A percentile compares a stretch with the other conserved stretches of the same genome.
phyloP scores from a whole-genome alignment of 495 filamentous ascomycete species.

The Achaetomiella virescens region DNA sequence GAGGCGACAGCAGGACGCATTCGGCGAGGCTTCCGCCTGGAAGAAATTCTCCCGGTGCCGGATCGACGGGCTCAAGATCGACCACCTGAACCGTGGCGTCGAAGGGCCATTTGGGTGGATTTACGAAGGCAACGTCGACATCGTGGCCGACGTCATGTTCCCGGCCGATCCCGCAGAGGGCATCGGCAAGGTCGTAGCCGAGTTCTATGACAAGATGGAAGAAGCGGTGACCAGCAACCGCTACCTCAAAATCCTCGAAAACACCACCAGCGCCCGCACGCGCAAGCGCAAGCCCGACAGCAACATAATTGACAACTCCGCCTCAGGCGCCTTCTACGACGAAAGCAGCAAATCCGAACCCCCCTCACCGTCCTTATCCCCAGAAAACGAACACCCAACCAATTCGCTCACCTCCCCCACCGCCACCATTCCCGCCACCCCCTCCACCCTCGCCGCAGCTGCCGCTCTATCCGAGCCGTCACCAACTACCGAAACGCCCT shows the following conservation, averaged over 20 bases:
- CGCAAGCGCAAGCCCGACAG: slow-evolving; percentile 22
- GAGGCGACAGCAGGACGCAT: slow-evolving; percentile 37
- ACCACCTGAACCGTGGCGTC: slow-evolving; percentile 90
- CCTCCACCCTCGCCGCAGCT: not conserved
- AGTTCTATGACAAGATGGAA: slow-evolving; percentile 91
- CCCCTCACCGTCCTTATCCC: not conserved
- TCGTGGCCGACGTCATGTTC: slow-evolving; percentile 91
- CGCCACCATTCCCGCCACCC: no score
- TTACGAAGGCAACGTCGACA: slow-evolving; percentile 90
- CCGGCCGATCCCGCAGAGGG: slow-evolving; percentile 80
- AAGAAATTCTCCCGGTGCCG: slow-evolving; percentile 88
- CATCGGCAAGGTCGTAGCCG: slow-evolving; percentile 83
- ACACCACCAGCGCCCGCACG: slow-evolving; percentile 15
- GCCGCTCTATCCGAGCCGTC: slow-evolving; percentile 5
- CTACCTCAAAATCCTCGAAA: slow-evolving; percentile 43
- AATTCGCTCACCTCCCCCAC: slow-evolving; percentile 1
- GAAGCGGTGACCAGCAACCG: slow-evolving; percentile 77
- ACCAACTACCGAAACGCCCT: slow-evolving; percentile 56
- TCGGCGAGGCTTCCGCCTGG: slow-evolving; percentile 54
- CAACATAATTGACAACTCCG: slow-evolving; percentile 23
- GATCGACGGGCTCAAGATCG: slow-evolving; percentile 89
- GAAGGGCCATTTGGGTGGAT: slow-evolving; percentile 98
- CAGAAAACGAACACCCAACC: not conserved
- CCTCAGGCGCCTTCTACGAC: slow-evolving; percentile 4
- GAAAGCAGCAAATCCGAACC: slow-evolving; percentile 1